These are phyloP conservation scores for Hyaloscypha variabilis DNA, from an alignment of 495 filamentous ascomycete species.

Conservation along the genomic window DNA sequence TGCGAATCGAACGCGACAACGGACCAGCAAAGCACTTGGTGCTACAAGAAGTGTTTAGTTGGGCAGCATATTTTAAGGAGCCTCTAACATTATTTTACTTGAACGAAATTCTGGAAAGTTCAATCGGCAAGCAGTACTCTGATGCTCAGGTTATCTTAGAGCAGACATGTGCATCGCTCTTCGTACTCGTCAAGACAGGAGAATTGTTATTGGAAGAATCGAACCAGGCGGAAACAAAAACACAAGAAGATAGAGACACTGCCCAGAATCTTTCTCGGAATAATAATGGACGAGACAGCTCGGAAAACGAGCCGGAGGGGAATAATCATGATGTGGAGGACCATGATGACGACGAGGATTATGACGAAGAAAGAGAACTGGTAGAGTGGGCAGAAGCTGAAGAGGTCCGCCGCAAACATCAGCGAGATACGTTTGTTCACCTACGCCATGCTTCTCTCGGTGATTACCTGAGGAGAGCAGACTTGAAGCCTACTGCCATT, in stretches of 20 bases:
- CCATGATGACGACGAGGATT: constrained; percentile 15
- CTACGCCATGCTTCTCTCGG: constrained; percentile 21
- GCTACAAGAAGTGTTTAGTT: constrained; percentile 16
- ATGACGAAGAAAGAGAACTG: constrained; percentile 19
- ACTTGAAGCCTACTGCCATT: constrained; percentile 14
- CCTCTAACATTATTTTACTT: constrained; percentile 18
- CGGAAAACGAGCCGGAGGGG: neutral
- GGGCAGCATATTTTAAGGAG: constrained; percentile 21
- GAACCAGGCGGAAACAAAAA: constrained; percentile 9
- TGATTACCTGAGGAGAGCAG: constrained; percentile 18
- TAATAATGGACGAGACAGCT: neutral
- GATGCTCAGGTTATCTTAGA: constrained; percentile 18
- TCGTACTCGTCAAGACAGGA: constrained; percentile 20
- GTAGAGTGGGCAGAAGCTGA: constrained; percentile 17
- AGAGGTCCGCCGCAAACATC: constrained; percentile 15
- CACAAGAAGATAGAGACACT: neutral
- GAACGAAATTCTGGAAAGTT: constrained; percentile 17
- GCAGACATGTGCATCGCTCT: constrained; percentile 20
- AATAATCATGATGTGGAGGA: constrained; percentile 12
- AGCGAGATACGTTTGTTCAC: constrained; percentile 19
- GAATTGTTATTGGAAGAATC: constrained; percentile 15
- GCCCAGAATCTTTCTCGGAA: neutral
- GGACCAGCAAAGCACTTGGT: constrained; percentile 16
- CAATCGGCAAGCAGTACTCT: constrained; percentile 7
- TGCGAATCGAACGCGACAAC: constrained; percentile 15